A percentile compares a stretch with the other conserved stretches of the same genome.
These are phyloP conservation scores for Pseudonitzschia multiseries DNA, from an alignment of 108 stramenopile species.

Conservation along the genomic window DNA sequence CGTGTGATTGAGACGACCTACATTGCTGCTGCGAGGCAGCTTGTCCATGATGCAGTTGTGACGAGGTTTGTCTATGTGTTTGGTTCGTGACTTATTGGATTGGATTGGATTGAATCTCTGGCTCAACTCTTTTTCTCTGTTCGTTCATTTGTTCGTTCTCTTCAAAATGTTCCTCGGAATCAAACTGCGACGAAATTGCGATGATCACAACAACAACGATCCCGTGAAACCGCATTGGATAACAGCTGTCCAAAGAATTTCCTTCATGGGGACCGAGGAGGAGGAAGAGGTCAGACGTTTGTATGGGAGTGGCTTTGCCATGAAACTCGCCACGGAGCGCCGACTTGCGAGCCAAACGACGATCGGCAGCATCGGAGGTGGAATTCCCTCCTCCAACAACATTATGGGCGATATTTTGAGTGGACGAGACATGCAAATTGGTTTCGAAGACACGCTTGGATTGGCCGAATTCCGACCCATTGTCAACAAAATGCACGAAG, in stretches of 20 bases:
- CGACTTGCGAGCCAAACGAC: constrained; percentile 61
- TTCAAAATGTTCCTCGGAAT: no score
- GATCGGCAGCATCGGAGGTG: constrained; percentile 33
- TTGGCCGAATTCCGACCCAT: constrained; percentile 54
- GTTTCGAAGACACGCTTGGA: constrained; percentile 76
- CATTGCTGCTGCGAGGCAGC: no score
- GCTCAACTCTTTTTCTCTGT: background rate
- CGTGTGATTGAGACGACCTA: no score
- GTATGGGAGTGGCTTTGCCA: constrained; percentile 85
- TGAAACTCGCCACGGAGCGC: constrained; percentile 83
- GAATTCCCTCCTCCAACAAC: constrained; percentile 53
- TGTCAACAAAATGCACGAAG: constrained; percentile 29
- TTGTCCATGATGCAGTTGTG: no score
- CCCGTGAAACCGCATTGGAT: no score
- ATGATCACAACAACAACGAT: no score
- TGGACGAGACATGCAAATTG: constrained; percentile 69
- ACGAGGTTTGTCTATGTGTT: no score
- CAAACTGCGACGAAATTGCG: no score
- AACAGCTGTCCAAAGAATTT: constrained; percentile 26
- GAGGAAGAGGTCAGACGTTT: constrained; percentile 70
- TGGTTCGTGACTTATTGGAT: no score
- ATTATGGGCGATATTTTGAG: constrained; percentile 76
- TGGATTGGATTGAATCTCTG: background rate
- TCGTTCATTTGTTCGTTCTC: background rate
- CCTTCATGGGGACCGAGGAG: constrained; percentile 36